Evolutionary conservation across 257 asterid genomes (phyloP).

Genomic region (Solanum medicagineum): DNA sequence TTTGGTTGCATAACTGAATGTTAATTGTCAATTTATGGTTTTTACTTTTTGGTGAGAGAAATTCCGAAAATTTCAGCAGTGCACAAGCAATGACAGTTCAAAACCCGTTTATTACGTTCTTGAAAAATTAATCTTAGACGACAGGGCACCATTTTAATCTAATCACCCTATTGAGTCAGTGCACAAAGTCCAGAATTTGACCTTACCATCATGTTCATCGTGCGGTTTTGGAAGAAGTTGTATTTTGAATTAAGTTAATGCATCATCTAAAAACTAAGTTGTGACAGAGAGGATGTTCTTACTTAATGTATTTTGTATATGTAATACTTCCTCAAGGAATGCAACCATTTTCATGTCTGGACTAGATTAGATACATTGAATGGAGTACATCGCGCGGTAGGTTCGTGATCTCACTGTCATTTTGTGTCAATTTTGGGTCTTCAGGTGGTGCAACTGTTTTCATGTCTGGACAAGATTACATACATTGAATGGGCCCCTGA

Average conservation of each 20-base stretch:
- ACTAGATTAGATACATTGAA: no score
- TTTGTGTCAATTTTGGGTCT: background rate
- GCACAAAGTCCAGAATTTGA: background rate
- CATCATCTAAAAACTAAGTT: background rate
- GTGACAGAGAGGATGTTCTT: background rate
- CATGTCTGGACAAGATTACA: constrained; percentile 87
- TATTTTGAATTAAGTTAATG: background rate
- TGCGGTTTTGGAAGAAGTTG: background rate
- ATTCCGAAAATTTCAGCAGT: background rate
- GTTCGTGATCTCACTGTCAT: background rate
- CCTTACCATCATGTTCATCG: background rate
- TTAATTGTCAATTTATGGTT: background rate
- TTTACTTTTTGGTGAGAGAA: background rate
- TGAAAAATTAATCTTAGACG: background rate
- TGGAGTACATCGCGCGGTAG: background rate
- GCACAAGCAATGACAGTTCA: background rate
- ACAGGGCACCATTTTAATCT: background rate
- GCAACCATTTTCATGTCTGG: no score
- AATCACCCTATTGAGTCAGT: background rate
- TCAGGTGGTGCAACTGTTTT: constrained; percentile 87
- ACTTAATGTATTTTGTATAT: background rate
- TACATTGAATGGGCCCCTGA: constrained; percentile 97
- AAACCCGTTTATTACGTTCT: background rate
- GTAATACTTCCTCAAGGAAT: background rate
- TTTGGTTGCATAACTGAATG: background rate